Conservation (phyloP, 129 eudicot genomes). For the Chrysanthemum lavandulifolium region DNA sequence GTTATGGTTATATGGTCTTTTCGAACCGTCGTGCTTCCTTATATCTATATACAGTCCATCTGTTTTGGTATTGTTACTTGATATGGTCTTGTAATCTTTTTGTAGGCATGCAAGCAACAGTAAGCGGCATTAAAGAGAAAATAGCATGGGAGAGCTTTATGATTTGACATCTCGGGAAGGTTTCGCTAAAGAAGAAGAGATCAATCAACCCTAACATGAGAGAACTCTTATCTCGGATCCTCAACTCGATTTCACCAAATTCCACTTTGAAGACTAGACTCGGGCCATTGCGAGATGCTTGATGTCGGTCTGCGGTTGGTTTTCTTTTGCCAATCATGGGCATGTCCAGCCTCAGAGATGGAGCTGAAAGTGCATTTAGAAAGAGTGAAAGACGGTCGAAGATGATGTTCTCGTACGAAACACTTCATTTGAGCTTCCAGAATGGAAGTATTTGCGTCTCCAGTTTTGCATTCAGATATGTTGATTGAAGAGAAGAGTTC, state of each 20-base stretch:
- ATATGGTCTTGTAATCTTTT: neutral
- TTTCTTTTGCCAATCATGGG: neutral
- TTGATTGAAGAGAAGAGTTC: neutral
- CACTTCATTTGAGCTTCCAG: neutral
- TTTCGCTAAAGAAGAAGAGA: conserved; percentile 54
- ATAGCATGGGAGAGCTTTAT: conserved; percentile 50
- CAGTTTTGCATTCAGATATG: neutral
- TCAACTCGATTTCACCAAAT: conserved; percentile 52
- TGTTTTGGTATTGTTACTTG: neutral
- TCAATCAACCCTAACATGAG: conserved; percentile 42
- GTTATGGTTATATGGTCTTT: no score
- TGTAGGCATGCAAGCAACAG: conserved; percentile 47
- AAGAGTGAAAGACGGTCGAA: neutral
- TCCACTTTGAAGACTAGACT: conserved; percentile 55
- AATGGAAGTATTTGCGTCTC: neutral
- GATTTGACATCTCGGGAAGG: conserved; percentile 55
- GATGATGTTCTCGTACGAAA: neutral
- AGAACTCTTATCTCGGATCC: conserved; percentile 37
- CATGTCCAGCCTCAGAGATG: neutral
- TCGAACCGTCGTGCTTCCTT: no score
- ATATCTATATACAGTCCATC: no score
- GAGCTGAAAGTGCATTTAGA: conserved; percentile 5
- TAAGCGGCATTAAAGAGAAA: conserved; percentile 37
- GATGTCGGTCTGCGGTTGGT: neutral
- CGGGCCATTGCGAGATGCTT: conserved; percentile 43